These are phyloP conservation scores for Capsicum pubescens DNA, from an alignment of 257 asterid species.

Conservation along the genomic window DNA sequence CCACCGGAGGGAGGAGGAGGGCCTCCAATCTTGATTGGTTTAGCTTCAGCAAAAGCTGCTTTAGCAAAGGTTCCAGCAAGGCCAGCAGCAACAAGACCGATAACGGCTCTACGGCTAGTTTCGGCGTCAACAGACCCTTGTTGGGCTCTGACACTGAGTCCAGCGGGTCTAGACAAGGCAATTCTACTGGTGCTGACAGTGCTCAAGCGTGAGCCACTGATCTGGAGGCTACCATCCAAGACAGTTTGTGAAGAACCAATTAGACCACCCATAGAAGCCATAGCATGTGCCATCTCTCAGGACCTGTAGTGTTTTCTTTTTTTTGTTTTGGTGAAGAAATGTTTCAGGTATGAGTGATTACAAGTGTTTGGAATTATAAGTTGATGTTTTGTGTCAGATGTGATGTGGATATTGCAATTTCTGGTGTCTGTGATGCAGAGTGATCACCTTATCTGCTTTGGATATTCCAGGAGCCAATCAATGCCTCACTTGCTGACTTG, in stretches of 20 bases:
- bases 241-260: slow-evolving; percentile 85
- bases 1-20: slow-evolving; percentile 99
- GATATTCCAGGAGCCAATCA: slow-evolving; percentile 51
- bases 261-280: slow-evolving; percentile 83
- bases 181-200: slow-evolving; percentile 47
- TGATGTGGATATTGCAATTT: slow-evolving; percentile 45
- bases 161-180: slow-evolving; percentile 46
- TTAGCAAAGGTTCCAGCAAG: slow-evolving; percentile 72
- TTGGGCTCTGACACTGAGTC: slow-evolving; percentile 68
- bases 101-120: slow-evolving; percentile 78
- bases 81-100: slow-evolving; percentile 85
- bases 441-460: slow-evolving; percentile 52
- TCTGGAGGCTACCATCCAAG: slow-evolving; percentile 79
- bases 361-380: slow-evolving; percentile 21
- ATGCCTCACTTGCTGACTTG: slow-evolving; percentile 33
- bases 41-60: slow-evolving; percentile 81
- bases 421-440: slow-evolving; percentile 30
- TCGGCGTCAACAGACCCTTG: slow-evolving; percentile 63
- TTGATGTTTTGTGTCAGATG: slow-evolving; percentile 18
- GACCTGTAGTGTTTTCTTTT: neutral
- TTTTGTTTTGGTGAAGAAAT: neutral
- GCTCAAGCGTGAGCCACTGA: slow-evolving; percentile 58
- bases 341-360: slow-evolving; percentile 19
- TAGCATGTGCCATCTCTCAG: slow-evolving; percentile 59
- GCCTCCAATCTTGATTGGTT: slow-evolving; percentile 75